A percentile compares a stretch with the other conserved stretches of the same genome.
Conservation (phyloP, 306 rosid species). For the Gynostemma pentaphyllum region DNA sequence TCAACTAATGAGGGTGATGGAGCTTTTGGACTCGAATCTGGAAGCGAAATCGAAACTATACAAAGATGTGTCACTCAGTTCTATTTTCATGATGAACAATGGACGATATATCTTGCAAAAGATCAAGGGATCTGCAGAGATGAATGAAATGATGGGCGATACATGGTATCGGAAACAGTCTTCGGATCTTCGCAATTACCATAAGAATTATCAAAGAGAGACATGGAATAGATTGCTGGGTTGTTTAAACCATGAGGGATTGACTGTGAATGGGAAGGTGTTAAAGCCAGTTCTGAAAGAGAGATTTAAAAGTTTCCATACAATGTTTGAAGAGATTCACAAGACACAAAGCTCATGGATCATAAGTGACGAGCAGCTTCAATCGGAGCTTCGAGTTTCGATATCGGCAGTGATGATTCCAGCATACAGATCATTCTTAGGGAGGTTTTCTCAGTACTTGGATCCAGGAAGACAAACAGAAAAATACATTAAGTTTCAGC, state of each 20-base stretch:
- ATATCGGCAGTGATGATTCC: conserved; percentile 72
- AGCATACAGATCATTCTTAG: conserved; percentile 56
- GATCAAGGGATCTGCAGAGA: conserved; percentile 50
- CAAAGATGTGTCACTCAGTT: conserved; percentile 31
- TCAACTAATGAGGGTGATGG: conserved; percentile 38
- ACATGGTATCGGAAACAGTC: conserved; percentile 60
- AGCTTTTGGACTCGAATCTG: conserved; percentile 48
- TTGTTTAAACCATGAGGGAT: conserved; percentile 49
- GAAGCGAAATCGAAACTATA: conserved; percentile 57
- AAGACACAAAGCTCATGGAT: conserved; percentile 70
- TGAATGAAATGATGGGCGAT: conserved; percentile 49
- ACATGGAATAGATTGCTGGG: conserved; percentile 56
- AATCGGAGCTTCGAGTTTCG: conserved; percentile 66
- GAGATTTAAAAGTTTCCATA: conserved; percentile 54
- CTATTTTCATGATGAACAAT: conserved; percentile 72
- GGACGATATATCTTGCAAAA: conserved; percentile 74
- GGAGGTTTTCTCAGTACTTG: conserved; percentile 54
- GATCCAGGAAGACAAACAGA: conserved; percentile 57
- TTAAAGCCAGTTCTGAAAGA: conserved; percentile 53
- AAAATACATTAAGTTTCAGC: conserved; percentile 65
- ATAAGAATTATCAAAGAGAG: conserved; percentile 62
- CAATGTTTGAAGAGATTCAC: conserved; percentile 62
- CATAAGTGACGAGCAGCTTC: conserved; percentile 70
- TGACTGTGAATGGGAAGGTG: conserved; percentile 34
- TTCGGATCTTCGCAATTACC: conserved; percentile 43